Evolutionary conservation across 1,139 yeast species (phyloP).

Genomic region (Insectozyma bohioensis): DNA sequence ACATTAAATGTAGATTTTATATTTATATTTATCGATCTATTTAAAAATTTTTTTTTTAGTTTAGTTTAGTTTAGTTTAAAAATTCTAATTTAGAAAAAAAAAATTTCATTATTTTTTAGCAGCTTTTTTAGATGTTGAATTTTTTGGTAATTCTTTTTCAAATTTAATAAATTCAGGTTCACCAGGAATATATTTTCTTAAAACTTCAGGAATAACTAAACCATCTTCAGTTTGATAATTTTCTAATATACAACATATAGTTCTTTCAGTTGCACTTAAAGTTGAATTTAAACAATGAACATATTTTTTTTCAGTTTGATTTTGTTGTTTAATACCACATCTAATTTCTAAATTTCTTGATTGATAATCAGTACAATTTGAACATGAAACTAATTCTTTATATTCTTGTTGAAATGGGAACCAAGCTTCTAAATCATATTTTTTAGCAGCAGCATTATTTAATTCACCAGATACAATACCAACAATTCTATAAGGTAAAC

Average conservation of each 20-base stretch:
- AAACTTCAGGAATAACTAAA: conserved; percentile 87
- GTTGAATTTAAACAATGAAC: conserved; percentile 99
- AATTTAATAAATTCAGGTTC: conserved; percentile 96
- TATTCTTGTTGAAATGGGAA: conserved; percentile 99
- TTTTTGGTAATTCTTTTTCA: conserved; percentile 89
- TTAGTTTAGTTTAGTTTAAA: no score
- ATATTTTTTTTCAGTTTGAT: conserved; percentile 94
- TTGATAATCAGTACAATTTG: conserved; percentile 99
- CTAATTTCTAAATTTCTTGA: conserved; percentile 97
- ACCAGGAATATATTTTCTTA: conserved; percentile 95
- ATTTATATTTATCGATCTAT: no score
- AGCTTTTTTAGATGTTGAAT: conserved; percentile 83
- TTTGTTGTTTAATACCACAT: conserved; percentile 96
- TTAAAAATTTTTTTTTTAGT: no score
- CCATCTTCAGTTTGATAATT: conserved; percentile 98
- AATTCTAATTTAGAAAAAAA: not conserved
- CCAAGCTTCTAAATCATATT: conserved; percentile 99
- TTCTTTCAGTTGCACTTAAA: conserved; percentile 96
- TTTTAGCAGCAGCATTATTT: conserved; percentile 98
- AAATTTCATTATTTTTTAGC: conserved; percentile 1
- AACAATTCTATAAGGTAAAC: conserved; percentile 94
- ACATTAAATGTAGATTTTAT: no score
- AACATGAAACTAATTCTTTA: conserved; percentile 97
- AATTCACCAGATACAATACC: conserved; percentile 98
- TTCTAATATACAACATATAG: conserved; percentile 94